These are phyloP conservation scores for Xylaria sp. DNA, from an alignment of 2,329 filamentous ascomycete species.

Conservation along the genomic window DNA sequence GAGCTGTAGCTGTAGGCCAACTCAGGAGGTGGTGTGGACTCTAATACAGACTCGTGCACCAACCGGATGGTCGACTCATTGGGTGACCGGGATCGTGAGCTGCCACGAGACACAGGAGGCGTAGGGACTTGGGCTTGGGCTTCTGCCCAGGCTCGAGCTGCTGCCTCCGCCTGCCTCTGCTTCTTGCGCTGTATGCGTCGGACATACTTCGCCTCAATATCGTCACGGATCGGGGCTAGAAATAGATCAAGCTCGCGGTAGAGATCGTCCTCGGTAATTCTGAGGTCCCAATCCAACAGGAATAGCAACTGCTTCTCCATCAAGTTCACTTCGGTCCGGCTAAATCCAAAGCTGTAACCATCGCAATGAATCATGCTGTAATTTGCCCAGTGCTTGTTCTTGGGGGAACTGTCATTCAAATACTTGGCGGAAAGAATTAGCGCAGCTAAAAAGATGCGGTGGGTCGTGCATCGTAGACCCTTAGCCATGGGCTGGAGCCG, in stretches of 20 bases:
- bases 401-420: constrained; percentile 96
- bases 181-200: constrained; percentile 59
- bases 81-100: constrained; percentile 50
- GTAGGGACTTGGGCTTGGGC: constrained; percentile 53
- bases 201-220: constrained; percentile 62
- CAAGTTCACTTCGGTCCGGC: constrained; percentile 93
- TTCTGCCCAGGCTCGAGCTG: constrained; percentile 52
- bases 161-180: constrained; percentile 55
- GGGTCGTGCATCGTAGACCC: constrained; percentile 94
- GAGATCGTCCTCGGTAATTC: constrained; percentile 85
- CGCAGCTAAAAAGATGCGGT: constrained; percentile 94
- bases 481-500: constrained; percentile 93
- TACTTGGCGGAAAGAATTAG: constrained; percentile 94
- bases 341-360: constrained; percentile 82
- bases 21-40: constrained; percentile 59
- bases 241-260: constrained; percentile 89
- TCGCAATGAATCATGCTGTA: constrained; percentile 83
- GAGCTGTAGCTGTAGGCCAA: constrained; percentile 57
- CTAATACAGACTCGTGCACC: constrained; percentile 46
- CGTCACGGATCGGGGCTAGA: constrained; percentile 81
- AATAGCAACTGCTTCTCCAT: constrained; percentile 99
- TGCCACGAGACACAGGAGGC: constrained; percentile 58
- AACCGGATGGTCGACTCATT: constrained; percentile 54
- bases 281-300: constrained; percentile 92
- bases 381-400: constrained; percentile 99